Evolutionary conservation across 2,329 filamentous ascomycete genomes (phyloP), one percentile per base, ranked within the genome.

Genomic region (Ascochyta koolunga): DNA sequence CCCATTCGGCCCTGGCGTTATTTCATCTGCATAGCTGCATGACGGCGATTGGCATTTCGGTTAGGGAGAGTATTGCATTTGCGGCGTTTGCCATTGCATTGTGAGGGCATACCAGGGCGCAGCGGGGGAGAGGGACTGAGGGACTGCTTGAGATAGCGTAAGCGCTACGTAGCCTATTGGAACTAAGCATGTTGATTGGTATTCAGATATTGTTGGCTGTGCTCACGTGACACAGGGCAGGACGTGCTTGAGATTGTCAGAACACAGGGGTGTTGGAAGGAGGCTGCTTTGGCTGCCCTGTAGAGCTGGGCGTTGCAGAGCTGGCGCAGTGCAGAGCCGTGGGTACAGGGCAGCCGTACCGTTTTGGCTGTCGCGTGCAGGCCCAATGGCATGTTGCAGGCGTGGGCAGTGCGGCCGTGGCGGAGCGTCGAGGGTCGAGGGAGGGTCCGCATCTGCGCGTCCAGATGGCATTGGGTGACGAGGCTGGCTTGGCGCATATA

Each of bases 401-500:
- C 22, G 22, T 24, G 22, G 5, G 22, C 5, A 24, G 27, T n/a
- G n/a, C n/a, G n/a, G n/a, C n/a, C n/a, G n/a, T n/a, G n/a, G n/a
- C n/a, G n/a, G n/a, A n/a, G n/a, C n/a, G 9, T 31, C 27, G 27
- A 10, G 27, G 7, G 27, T 4, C 5, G 31, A 33, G 31, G 16
- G 13, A 5, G 8, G 22, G 22, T 7, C 5, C 8, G 22, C 22
- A 24, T 1, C 5, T 7, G 21, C n/a, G 22, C 41, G 40, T 40
- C 35, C 42, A 37, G 44, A 39, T 24, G 6, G n/a, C n/a, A n/a
- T n/a, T n/a, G n/a, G 25, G 50, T 40, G 43, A 46, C 42, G 47
- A 42, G 47, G 47, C 58, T 54, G 44, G 44, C 50, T 55, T 45
- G 41, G 53, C 64, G 67, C 50, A 66, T 60, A 45, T 68, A 51